Evolutionary conservation across 176 grass and related monocot species (phyloP), one percentile per base, ranked within the genome.

Genomic region (Zea luxurians): DNA sequence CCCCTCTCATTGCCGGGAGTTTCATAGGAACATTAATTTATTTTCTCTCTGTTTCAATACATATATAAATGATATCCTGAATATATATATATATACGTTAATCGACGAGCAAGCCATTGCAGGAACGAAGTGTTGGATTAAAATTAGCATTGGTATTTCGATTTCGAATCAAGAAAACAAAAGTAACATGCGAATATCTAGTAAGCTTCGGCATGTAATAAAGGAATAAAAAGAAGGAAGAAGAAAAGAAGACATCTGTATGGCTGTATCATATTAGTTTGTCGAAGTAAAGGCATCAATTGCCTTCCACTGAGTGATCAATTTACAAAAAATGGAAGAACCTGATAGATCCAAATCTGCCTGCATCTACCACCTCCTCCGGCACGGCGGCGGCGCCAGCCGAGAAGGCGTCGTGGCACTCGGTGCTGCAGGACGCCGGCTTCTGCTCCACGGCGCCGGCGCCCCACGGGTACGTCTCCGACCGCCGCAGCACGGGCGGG

Each of bases 311-410:
- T 5, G 27, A 27, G 27, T 27, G 63, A 78, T 53, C 37, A 79
- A 79, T 89, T 85, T 89, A 89, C 87, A 89, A 85, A 85, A 89
- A 89, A 85, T 89, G 83, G 83, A 85, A 89, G 83, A 85, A 89
- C 80, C 78, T 82, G 87, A 89, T 85, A 27, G 87, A 85, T 6
- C 83, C 82, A 57, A 84, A 89, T 82, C 78, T 81, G 50, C 87
- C 87, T 45, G 87, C 87, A 76, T 81, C 87, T 82, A 84, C 61
- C 27, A 67, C 80, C 73, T 89, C 87, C 16, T 85, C 87, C 12
- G 87, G 79, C 20, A 85, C 74, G 0, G 69, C 43, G 36, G 18
- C 81, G 12, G 37, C 50, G 36, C 15, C 52, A 2, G 13, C 74
- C 34, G 80, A 18, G 78, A 77, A 77, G 4, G 78, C 83, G 59